phyloP scores from a whole-genome alignment of 176 grass and related monocot genomes.

The Carex scoparia region DNA sequence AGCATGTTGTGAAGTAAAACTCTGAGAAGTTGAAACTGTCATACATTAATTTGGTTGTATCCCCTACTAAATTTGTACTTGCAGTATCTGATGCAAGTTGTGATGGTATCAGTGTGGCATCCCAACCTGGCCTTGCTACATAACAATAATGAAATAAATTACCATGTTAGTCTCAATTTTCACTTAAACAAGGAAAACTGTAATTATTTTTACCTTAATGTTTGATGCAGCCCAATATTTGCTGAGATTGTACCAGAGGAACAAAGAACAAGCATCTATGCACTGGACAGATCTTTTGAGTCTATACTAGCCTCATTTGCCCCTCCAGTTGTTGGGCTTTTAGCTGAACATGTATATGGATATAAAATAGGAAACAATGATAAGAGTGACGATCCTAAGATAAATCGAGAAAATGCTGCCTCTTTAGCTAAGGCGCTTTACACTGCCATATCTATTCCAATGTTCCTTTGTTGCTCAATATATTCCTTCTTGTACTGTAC shows the following conservation, averaged over 20 bases:
- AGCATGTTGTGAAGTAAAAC: not conserved
- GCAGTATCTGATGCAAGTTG: no score
- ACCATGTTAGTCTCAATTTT: not conserved
- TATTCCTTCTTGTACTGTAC: slow-evolving; percentile 82
- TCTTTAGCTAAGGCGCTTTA: slow-evolving; percentile 83
- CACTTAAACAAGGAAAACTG: not conserved
- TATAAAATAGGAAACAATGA: slow-evolving; percentile 48
- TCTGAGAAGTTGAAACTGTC: not conserved
- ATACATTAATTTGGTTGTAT: not conserved
- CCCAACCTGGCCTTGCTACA: not conserved
- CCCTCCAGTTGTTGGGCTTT: slow-evolving; percentile 65
- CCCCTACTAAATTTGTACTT: no score
- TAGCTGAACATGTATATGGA: slow-evolving; percentile 62
- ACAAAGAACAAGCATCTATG: slow-evolving; percentile 77
- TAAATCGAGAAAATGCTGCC: slow-evolving; percentile 51
- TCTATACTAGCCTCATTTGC: slow-evolving; percentile 68
- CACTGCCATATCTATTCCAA: slow-evolving; percentile 56
- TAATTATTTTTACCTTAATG: not conserved
- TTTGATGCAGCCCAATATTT: slow-evolving; percentile 73
- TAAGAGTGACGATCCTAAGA: not conserved
- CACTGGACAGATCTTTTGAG: slow-evolving; percentile 68
- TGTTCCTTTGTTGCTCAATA: slow-evolving; percentile 51
- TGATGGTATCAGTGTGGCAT: no score
- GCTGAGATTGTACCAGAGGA: slow-evolving; percentile 85
- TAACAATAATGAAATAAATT: not conserved